phyloP scores from a whole-genome alignment of 1,284 basidiomycete genomes.

The Trichosporon ovoides region DNA sequence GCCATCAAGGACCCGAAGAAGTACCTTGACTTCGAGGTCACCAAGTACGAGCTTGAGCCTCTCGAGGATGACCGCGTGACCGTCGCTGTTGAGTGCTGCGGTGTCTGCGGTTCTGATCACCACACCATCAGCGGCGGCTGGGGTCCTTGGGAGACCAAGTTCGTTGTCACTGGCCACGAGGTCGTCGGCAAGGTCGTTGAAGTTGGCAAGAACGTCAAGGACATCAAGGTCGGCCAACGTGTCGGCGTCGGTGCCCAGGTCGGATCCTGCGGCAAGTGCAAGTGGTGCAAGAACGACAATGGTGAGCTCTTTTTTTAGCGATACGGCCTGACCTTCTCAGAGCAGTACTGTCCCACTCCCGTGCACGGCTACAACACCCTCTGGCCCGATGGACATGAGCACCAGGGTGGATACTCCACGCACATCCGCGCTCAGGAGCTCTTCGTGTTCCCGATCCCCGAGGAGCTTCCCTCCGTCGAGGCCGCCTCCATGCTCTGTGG shows the following conservation, averaged over 20 bases:
- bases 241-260: slow-evolving; percentile 53
- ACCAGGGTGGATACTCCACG: slow-evolving; percentile 59
- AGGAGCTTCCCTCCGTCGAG: slow-evolving; percentile 55
- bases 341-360: slow-evolving; percentile 50
- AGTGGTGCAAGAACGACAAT: slow-evolving; percentile 45
- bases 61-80: slow-evolving; percentile 60
- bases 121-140: slow-evolving; percentile 49
- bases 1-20: slow-evolving; percentile 43
- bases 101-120: slow-evolving; percentile 45
- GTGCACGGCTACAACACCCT: slow-evolving; percentile 49
- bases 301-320: slow-evolving; percentile 30
- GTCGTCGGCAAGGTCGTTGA: slow-evolving; percentile 51
- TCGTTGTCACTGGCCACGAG: slow-evolving; percentile 52
- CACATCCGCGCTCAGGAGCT: slow-evolving; percentile 62
- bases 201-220: slow-evolving; percentile 48
- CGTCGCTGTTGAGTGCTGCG: slow-evolving; percentile 65
- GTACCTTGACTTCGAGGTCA: slow-evolving; percentile 54
- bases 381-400: slow-evolving; percentile 55
- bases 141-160: slow-evolving; percentile 42
- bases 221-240: slow-evolving; percentile 51
- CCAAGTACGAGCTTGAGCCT: slow-evolving; percentile 60
- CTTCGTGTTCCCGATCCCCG: slow-evolving; percentile 66
- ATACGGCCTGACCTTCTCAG: slow-evolving; percentile 21
- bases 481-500: slow-evolving; percentile 58
- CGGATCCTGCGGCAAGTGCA: slow-evolving; percentile 46